phyloP scores from a whole-genome alignment of 768 basidiomycete species.

The Auriscalpium vulgare region DNA sequence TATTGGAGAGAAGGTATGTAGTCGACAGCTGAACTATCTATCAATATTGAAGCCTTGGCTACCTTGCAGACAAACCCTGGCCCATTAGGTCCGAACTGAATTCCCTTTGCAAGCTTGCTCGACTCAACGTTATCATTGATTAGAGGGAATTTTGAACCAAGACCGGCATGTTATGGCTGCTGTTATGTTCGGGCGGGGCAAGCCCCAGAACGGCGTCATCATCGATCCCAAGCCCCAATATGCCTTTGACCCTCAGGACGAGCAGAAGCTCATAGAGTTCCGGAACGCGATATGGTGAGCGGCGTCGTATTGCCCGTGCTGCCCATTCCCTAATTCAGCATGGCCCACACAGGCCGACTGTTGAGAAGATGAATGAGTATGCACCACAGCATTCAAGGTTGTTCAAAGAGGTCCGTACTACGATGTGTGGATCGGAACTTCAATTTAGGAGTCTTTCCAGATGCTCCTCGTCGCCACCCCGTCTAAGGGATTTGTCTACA shows the following conservation, averaged over 20 bases:
- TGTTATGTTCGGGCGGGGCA: constrained; percentile 28
- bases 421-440: not conserved
- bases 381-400: constrained; percentile 40
- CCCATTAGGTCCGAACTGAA: constrained; percentile 26
- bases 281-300: constrained; percentile 13
- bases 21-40: not conserved
- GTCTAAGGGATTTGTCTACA: constrained; percentile 34
- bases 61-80: constrained; percentile 23
- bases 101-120: constrained; percentile 35
- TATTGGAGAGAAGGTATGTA: constrained; percentile 23
- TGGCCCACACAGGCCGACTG: constrained; percentile 26
- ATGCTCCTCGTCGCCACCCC: constrained; percentile 36
- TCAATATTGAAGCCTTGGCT: not conserved
- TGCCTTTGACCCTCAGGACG: constrained; percentile 19
- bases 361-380: constrained; percentile 31
- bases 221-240: constrained; percentile 22
- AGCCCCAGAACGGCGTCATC: constrained; percentile 24
- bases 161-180: constrained; percentile 22
- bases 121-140: constrained; percentile 20
- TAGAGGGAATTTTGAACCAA: constrained; percentile 30
- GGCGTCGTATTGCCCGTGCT: not conserved
- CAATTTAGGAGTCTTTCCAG: constrained; percentile 13
- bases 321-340: not conserved
- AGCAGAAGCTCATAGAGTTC: constrained; percentile 17
- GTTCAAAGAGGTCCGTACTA: constrained; percentile 33